Percentiles rank a stretch among this genome's conserved stretches.
Evolutionary conservation across 768 basidiomycete genomes (phyloP).

Genomic region (Russula sp.): DNA sequence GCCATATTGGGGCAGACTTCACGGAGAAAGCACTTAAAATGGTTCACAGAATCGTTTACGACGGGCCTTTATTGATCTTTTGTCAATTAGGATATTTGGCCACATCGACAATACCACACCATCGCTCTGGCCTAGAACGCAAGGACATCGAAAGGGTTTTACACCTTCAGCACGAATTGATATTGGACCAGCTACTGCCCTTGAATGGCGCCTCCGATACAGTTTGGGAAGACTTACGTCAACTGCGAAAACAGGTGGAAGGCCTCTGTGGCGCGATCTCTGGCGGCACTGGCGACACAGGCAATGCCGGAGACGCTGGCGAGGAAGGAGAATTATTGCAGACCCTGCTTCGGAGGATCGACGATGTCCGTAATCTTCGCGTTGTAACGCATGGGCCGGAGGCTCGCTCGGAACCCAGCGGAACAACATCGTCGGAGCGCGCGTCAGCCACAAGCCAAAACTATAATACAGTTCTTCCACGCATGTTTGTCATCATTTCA

Average conservation of each 20-base stretch:
- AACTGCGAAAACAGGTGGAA: background rate
- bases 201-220: background rate
- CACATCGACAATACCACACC: background rate
- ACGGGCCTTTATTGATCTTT: conserved; percentile 19
- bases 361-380: background rate
- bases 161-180: conserved; percentile 6
- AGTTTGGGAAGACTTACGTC: conserved; percentile 5
- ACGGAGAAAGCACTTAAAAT: conserved; percentile 3
- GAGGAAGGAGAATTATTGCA: background rate
- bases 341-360: background rate
- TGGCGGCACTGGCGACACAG: too few relatives aligned
- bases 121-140: background rate
- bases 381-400: too few relatives aligned
- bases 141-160: conserved; percentile 6
- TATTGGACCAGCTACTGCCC: background rate
- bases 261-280: background rate
- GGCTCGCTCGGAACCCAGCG: too few relatives aligned
- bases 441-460: too few relatives aligned
- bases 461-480: too few relatives aligned
- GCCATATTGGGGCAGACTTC: conserved; percentile 5
- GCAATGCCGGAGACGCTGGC: background rate
- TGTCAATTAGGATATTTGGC: conserved; percentile 10
- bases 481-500: too few relatives aligned
- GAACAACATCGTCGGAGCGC: too few relatives aligned
- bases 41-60: background rate